phyloP scores from a whole-genome alignment of 1,139 yeast species.

The Hyphopichia fennica region DNA sequence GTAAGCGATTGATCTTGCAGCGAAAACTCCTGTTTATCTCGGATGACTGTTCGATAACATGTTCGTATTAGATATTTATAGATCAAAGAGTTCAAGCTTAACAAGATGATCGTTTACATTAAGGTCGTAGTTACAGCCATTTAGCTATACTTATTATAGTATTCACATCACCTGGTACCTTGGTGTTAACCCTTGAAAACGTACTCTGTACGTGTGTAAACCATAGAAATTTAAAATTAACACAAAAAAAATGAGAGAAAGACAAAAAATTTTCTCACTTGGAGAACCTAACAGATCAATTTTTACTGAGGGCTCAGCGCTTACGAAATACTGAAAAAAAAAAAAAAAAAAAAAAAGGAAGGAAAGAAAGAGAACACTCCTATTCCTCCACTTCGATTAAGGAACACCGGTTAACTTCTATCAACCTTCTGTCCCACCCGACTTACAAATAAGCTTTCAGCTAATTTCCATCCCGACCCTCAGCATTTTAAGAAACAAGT shows the following conservation, averaged over 20 bases:
- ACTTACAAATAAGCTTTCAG: not conserved
- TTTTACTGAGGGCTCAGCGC: slow-evolving; percentile 1
- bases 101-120: no score
- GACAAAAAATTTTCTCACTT: not conserved
- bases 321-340: not conserved
- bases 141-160: no score
- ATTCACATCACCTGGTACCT: no score
- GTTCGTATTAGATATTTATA: no score
- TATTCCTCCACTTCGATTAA: not conserved
- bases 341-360: not conserved
- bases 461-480: not conserved
- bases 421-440: not conserved
- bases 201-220: no score
- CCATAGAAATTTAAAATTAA: no score
- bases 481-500: not conserved
- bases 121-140: no score
- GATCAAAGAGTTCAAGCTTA: no score
- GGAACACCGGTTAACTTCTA: not conserved
- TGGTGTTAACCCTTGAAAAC: no score
- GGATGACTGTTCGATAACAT: no score
- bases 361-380: not conserved
- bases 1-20: no score
- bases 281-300: not conserved
- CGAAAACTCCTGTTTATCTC: no score
- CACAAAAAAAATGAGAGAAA: not conserved